These are phyloP conservation scores for Zygoascus ofunaensis DNA, from an alignment of 805 yeast species.

Conservation along the genomic window DNA sequence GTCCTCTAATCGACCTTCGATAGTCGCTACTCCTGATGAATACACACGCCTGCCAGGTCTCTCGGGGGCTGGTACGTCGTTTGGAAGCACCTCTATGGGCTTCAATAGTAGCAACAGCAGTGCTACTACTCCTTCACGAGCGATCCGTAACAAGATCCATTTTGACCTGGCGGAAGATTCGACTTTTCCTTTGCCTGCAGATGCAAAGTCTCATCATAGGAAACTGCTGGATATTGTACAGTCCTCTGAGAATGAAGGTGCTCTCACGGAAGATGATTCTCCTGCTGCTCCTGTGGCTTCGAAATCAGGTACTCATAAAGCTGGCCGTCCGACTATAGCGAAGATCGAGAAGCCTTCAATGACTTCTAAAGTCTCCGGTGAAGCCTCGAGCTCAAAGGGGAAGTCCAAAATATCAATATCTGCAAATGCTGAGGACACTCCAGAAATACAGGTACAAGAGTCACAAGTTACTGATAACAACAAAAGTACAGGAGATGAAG, in stretches of 20 bases:
- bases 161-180: not conserved
- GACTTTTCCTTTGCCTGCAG: not conserved
- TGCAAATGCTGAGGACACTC: too few relatives aligned
- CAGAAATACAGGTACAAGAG: too few relatives aligned
- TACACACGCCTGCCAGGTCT: conserved; percentile 10
- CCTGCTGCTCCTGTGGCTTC: not conserved
- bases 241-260: conserved; percentile 1
- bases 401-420: too few relatives aligned
- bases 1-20: conserved; percentile 19
- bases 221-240: not conserved
- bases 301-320: too few relatives aligned
- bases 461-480: too few relatives aligned
- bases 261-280: conserved; percentile 2
- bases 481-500: conserved; percentile 4
- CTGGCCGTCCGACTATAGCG: not conserved
- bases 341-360: not conserved
- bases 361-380: too few relatives aligned
- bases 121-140: too few relatives aligned
- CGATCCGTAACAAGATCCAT: not conserved
- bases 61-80: not conserved
- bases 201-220: not conserved
- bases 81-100: not conserved
- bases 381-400: too few relatives aligned
- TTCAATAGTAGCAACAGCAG: not conserved
- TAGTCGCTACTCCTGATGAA: conserved; percentile 9